Evolutionary conservation across 441 rosid genomes (phyloP), one percentile per base, ranked within the genome.

Genomic region (Pelargonium fulgidum): DNA sequence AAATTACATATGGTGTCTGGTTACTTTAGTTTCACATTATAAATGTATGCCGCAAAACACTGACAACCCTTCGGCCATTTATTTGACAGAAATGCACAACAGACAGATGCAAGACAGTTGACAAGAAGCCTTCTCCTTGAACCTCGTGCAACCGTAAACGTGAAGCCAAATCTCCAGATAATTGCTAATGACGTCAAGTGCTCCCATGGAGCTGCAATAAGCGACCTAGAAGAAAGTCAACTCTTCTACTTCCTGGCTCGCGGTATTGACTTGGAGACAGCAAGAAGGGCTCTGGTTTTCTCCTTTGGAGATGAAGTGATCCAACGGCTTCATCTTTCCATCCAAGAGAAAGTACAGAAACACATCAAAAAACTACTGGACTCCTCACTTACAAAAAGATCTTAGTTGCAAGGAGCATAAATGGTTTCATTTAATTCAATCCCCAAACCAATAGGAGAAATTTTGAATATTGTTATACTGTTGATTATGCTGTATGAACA

Each of bases 161-260:
- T 93, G n/a, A 93, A 93, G 76, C 98, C 97, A 63, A 93, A 93
- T 72, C 90, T 89, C 68, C 96, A 93, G 83, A 90, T 88, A 44
- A 84, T 93, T 64, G 96, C 96, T 0, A 89, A 93, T 8, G 92
- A 89, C 48, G 97, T 93, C 5, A 93, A 89, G 77, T 93, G 96
- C 81, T 89, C 97, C 12, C 97, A 93, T 11, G 98, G 98, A 73
- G 97, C 96, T 79, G 98, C 98, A 0, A 88, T 89, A 63, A 89
- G 97, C 13, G 98, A 91, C 78, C 84, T 93, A 0, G 98, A 93
- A 77, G 93, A 89, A 59, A 81, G 87, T 79, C 97, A 91, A 36
- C 84, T 93, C 29, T 93, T 93, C 83, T 93, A 93, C 78, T 85
- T 93, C 68, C 89, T 75, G 76, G 97, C 97, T 9, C 89, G 96